Percentiles rank a stretch among this genome's conserved stretches.
Evolutionary conservation across 2,329 filamentous ascomycete species (phyloP).

Genomic region (Pseudogymnoascus sp.): DNA sequence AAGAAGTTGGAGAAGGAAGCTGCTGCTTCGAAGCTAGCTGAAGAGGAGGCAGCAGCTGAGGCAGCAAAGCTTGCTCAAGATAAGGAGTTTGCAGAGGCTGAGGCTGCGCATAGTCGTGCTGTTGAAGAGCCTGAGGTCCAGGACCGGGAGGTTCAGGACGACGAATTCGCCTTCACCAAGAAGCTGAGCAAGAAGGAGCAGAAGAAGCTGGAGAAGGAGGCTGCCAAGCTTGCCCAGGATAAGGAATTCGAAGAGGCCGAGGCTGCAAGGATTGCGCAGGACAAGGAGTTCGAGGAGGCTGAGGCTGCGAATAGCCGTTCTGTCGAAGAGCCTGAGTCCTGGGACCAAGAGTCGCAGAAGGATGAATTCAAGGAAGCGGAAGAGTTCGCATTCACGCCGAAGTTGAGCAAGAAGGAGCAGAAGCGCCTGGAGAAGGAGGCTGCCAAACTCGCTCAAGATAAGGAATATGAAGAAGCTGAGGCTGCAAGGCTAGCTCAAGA

Average conservation of each 20-base stretch:
- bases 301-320: background rate
- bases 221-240: background rate
- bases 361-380: constrained; percentile 11
- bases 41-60: background rate
- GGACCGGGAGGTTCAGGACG: background rate
- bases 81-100: background rate
- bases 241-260: background rate
- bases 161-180: background rate
- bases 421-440: constrained; percentile 33
- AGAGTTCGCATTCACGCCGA: constrained; percentile 15
- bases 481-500: background rate
- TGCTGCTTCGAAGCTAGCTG: background rate
- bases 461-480: background rate
- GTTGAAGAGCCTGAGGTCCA: background rate
- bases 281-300: background rate
- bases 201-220: background rate
- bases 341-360: background rate
- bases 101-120: background rate
- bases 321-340: background rate
- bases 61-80: background rate
- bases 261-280: background rate
- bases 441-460: background rate
- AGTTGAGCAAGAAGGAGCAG: constrained; percentile 1
- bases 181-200: background rate
- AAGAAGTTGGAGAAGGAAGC: constrained; percentile 31